Evolutionary conservation across 768 basidiomycete genomes (phyloP).

Genomic region (Pholiota molesta): DNA sequence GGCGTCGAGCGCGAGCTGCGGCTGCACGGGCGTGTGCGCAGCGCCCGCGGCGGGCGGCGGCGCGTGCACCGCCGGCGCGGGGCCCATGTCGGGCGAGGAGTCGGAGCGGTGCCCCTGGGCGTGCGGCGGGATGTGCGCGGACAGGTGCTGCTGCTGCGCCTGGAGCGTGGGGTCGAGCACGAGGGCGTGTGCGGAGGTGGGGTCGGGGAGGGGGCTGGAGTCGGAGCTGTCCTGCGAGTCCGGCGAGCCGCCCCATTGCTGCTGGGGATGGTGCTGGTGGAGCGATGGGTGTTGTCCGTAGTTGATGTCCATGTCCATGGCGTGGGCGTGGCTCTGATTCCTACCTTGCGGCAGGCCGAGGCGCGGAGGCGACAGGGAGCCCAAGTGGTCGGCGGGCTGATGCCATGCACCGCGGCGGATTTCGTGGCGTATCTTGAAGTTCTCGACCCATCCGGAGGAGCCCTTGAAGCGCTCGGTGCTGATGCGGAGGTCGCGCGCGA

Average conservation of each 20-base stretch:
- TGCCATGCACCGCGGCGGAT: constrained; percentile 66
- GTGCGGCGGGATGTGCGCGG: no score
- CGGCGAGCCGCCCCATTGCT: background rate
- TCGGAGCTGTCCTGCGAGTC: constrained; percentile 2
- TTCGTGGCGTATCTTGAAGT: constrained; percentile 83
- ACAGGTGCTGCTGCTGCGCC: no score
- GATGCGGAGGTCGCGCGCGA: constrained; percentile 56
- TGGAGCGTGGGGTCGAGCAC: constrained; percentile 18
- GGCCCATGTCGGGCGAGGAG: no score
- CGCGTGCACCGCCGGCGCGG: background rate
- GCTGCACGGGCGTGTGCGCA: background rate
- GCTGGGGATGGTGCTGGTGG: background rate
- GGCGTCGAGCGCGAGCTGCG: constrained; percentile 8
- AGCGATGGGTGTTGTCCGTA: background rate
- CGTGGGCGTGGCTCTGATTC: background rate
- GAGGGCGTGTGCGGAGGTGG: constrained; percentile 1
- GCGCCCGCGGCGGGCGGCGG: background rate
- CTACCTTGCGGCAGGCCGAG: background rate
- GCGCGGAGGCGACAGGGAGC: background rate
- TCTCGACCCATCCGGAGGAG: constrained; percentile 91
- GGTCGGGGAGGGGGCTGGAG: background rate
- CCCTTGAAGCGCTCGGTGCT: constrained; percentile 69
- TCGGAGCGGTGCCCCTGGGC: no score
- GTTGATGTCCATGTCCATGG: background rate
- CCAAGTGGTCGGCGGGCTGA: constrained; percentile 14